These are phyloP conservation scores for Cyclotella kingstonii DNA, from an alignment of 108 stramenopile genomes.

Conservation along the genomic window DNA sequence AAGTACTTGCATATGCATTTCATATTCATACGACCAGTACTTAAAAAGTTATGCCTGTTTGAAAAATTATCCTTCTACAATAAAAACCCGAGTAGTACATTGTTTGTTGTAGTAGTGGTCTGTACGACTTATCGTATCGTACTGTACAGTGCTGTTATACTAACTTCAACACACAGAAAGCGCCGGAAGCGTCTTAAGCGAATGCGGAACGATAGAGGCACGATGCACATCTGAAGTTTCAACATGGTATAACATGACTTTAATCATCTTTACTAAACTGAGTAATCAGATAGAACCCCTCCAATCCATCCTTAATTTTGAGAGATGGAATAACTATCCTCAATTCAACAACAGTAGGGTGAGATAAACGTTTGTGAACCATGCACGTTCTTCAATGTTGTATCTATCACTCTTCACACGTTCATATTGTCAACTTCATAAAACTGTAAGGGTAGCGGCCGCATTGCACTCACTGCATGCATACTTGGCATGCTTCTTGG, in stretches of 20 bases:
- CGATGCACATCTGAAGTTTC: no score
- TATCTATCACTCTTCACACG: background rate
- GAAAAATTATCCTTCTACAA: no score
- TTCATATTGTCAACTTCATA: background rate
- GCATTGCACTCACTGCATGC: conserved; percentile 47
- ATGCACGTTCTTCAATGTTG: background rate
- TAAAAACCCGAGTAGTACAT: no score
- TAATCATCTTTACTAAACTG: conserved; percentile 1
- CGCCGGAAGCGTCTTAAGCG: no score
- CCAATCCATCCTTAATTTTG: conserved; percentile 61
- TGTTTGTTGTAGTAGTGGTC: no score
- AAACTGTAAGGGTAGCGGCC: conserved; percentile 22
- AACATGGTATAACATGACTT: conserved; percentile 24
- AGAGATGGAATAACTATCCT: conserved; percentile 55
- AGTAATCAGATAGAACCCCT: conserved; percentile 25
- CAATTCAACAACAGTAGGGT: conserved; percentile 46
- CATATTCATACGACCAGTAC: no score
- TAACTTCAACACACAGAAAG: no score
- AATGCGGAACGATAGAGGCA: no score
- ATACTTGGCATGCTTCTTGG: conserved; percentile 52
- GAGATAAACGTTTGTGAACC: background rate
- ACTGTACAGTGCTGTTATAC: no score
- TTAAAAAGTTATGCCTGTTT: no score
- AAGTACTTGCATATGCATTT: no score
- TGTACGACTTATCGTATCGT: no score